A percentile compares a stretch with the other conserved stretches of the same genome.
Conservation (phyloP, 768 basidiomycete species). For the Tricholomella constricta region DNA sequence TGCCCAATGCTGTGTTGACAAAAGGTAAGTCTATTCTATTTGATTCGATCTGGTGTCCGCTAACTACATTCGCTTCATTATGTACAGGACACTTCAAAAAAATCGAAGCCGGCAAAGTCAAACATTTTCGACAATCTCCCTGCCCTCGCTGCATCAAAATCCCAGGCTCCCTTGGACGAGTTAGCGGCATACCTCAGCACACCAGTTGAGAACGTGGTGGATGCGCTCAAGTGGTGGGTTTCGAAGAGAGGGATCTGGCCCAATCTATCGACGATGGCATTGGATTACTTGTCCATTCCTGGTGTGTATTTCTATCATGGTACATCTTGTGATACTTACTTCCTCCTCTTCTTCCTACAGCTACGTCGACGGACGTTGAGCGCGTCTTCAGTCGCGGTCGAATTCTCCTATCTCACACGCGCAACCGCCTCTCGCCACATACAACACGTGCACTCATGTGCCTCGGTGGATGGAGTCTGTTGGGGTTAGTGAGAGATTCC, state of each 20-base stretch:
- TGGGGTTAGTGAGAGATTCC: constrained; percentile 20
- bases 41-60: too few species aligned
- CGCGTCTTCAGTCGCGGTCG: constrained; percentile 29
- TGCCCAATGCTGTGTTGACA: too few species aligned
- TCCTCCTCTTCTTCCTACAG: constrained; percentile 9
- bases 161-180: constrained; percentile 14
- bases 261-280: constrained; percentile 29
- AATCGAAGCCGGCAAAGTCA: neutral
- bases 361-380: constrained; percentile 30
- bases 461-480: constrained; percentile 23
- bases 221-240: constrained; percentile 31
- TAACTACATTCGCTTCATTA: too few species aligned
- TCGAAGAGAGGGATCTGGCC: constrained; percentile 21
- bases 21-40: too few species aligned
- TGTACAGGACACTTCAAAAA: too few species aligned
- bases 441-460: constrained; percentile 26
- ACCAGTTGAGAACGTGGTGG: constrained; percentile 15
- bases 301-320: constrained; percentile 15
- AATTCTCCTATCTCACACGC: constrained; percentile 24
- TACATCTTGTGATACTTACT: neutral
- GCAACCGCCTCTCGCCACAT: constrained; percentile 22
- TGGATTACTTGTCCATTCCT: constrained; percentile 32
- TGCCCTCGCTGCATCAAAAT: neutral
- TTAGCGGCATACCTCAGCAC: constrained; percentile 28
- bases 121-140: constrained; percentile 13